Conservation (phyloP, 176 grass and related monocot species). For the Carex littledalei region DNA sequence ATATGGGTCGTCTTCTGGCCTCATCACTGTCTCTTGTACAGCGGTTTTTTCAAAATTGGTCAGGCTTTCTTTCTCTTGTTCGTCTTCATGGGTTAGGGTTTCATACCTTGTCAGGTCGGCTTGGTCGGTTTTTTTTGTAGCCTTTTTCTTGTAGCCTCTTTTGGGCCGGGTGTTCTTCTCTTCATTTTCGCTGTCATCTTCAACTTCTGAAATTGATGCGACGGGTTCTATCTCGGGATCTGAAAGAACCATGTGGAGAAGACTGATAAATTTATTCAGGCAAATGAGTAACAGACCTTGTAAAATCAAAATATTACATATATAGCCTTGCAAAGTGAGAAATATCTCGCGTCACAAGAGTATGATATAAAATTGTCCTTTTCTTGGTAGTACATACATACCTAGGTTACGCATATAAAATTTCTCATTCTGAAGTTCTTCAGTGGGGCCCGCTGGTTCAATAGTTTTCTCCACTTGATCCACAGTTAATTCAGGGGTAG, state of each 20-base stretch:
- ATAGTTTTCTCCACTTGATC: background rate
- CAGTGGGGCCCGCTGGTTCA: background rate
- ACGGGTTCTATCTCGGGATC: background rate
- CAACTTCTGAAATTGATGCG: background rate
- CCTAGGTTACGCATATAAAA: slow-evolving; percentile 52
- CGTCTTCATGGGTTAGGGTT: background rate
- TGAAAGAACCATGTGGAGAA: slow-evolving; percentile 7
- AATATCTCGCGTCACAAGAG: background rate
- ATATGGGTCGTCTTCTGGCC: slow-evolving; percentile 32
- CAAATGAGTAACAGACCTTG: background rate
- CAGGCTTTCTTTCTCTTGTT: slow-evolving; percentile 16
- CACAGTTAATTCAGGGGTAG: slow-evolving; percentile 5
- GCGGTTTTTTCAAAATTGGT: slow-evolving; percentile 15
- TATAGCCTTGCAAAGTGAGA: background rate
- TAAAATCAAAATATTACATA: background rate
- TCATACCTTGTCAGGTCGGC: background rate
- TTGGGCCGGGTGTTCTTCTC: background rate
- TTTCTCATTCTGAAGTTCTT: slow-evolving; percentile 39
- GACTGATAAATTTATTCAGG: background rate
- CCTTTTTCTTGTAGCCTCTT: background rate
- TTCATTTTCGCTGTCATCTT: background rate
- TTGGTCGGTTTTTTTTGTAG: background rate
- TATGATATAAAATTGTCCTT: background rate
- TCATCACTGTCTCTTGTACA: slow-evolving; percentile 34
- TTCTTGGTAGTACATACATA: slow-evolving; percentile 40